Base-by-base conservation (phyloP, 2,329 filamentous ascomycete species). In the Anisogramma anomala region DNA sequence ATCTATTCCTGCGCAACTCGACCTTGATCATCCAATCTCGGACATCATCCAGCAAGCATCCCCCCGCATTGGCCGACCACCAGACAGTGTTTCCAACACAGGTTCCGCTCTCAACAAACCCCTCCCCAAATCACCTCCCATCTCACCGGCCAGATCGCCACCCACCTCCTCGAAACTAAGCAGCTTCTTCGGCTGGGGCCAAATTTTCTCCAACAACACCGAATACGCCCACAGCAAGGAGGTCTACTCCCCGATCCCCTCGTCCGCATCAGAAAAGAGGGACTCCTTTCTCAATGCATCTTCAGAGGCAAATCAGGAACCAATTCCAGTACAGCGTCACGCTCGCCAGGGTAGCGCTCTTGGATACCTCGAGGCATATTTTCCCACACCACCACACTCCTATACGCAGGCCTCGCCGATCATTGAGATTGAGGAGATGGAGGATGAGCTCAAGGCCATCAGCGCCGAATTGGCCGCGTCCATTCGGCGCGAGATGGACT, bases 401-500 rank as follows among this genome's bases (percentile, higher is more conserved):
- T 55, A 54, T 49, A 55, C 61, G 41, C 46, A 58, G 32, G 34
- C 33, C 38, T 38, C 47, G 37, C 39, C 67, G 33, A 51, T 70
- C 33, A 53, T 58, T 48, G 62, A 87, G 59, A 73, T 94, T 54
- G 78, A 86, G 58, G 86, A 94, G 58, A 80, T 98, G 68, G 91
- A 98, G 67, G 83, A 87, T 58, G 91, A 98, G 68, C 64, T 98
- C 51, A 85, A 85, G 53, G 84, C 89, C 61, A 89, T 98, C 63
- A 94, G 86, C 66, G 75, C 80, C 46, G 91, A 98, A 69, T 69
- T 98, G 58, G 91, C 91, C 25, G 75, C 79, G 51, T 96, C 91
- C 20, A 96, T 98, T 55, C 79, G 84, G 53, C 78, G 91, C 47
- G 91, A 98, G 66, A 89, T 98, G 75, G 91, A 98, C 52, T 64